Evolutionary conservation across 345 rosid species (phyloP).

Genomic region (Acer saccharum): DNA sequence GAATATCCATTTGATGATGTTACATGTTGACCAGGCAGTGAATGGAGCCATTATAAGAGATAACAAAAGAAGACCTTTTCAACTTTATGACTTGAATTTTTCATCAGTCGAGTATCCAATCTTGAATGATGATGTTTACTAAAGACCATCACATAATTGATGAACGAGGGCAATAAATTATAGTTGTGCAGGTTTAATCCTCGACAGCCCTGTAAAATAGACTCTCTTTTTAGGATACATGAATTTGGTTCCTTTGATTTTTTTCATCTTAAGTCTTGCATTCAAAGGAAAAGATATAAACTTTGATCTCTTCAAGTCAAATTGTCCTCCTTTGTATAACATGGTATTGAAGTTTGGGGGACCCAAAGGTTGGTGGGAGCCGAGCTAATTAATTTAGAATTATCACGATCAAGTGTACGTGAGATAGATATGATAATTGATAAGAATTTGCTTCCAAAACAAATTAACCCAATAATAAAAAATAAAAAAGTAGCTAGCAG

Average conservation of each 20-base stretch:
- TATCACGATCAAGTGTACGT: neutral
- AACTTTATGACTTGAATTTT: neutral
- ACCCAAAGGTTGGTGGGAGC: neutral
- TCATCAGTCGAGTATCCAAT: neutral
- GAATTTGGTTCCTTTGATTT: neutral
- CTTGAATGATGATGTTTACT: neutral
- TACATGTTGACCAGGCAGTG: no score
- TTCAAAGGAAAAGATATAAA: neutral
- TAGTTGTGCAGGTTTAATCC: neutral
- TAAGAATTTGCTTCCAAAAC: neutral
- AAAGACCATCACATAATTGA: neutral
- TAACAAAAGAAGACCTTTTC: neutral
- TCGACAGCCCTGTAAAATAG: neutral
- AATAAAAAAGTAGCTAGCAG: neutral
- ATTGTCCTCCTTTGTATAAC: neutral
- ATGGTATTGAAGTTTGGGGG: neutral
- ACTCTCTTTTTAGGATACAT: neutral
- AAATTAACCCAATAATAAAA: neutral
- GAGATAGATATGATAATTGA: neutral
- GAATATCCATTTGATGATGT: no score
- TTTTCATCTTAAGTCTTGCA: neutral
- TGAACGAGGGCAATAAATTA: neutral
- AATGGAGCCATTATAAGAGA: no score
- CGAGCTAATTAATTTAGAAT: neutral
- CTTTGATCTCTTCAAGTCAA: neutral